Evolutionary conservation across 257 asterid species (phyloP), one percentile per base, ranked within the genome.

Genomic region (Salvia rosmarinus): DNA sequence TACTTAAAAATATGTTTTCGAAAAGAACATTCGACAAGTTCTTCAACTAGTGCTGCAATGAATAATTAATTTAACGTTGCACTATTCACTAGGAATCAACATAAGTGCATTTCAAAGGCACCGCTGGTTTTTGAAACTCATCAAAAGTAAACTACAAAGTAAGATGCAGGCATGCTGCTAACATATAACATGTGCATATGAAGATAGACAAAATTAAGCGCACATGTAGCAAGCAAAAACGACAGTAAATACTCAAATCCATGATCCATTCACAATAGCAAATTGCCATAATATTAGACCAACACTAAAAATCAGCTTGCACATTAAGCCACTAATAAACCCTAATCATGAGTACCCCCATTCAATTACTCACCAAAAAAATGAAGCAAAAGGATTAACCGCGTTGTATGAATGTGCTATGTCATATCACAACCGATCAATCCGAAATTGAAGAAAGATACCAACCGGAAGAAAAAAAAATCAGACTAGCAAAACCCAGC

Each of bases 301-400:
- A 40, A 54, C n/a, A 68, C 13, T 20, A 25, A 14, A 54, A 54
- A 17, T 13, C 42, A 51, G n/a, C 14, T 70, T 55, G 65, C 66
- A 40, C 57, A 13, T 16, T 16, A 20, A 20, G 56, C 56, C 51
- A 23, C 55, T 14, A 37, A 21, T 14, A 25, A 13, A 23, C 23
- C 28, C 25, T n/a, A 39, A 14, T 23, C 19, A 40, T n/a, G 67
- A 21, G 9, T 23, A 28, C 17, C 44, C 66, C 57, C n/a, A 8
- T 19, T 39, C 39, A 68, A 68, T 12, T 35, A 35, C 9, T 2
- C 32, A 64, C 14, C 17, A 5, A 19, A 6, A n/a, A n/a, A n/a
- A n/a, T n/a, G n/a, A n/a, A n/a, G n/a, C 6, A 6, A 44, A 46
- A 46, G 14, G 0, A 43, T 11, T 39, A 68, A 42, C 57, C 14